Base-by-base conservation (phyloP, 805 yeast species). In the Danielia oregonensis region DNA sequence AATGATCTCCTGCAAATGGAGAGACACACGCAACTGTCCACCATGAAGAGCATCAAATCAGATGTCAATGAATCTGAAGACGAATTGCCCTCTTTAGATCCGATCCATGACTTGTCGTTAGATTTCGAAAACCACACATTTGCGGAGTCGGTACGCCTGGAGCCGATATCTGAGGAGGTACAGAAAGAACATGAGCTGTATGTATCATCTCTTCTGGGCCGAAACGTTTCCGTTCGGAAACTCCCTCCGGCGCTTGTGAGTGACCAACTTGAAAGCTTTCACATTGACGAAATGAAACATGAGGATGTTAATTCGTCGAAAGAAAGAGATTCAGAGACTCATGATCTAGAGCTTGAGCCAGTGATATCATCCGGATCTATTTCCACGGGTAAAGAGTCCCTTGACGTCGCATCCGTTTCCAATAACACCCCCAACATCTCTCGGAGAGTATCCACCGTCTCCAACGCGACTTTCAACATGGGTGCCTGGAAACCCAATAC, bases 401-500 rank as follows among this genome's bases (percentile, higher is more conserved):
- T 56, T 22, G 55, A 49, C 10, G 33, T 42, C 5, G 30, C 6
- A 7, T 19, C 22, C 9, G 22, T 19, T 19, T 7, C 6, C 27
- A 17, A 13, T 12, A 35, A 30, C 7, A 19, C 31, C 6, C 37
- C 31, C 24, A 55, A 44, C 15, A 17, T 55, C 4, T 27, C 46
- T 4, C 51, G 70, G 37, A 44, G 68, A 33, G 59, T 44, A 8
- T 65, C 71, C 1, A 56, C 68, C 7, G 52, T 55, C 52, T 39
- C 44, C 16, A 37, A 32, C 7, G 33, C 32, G n/a, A 66, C 65
- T 2, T 54, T 74, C 27, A 70, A 64, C 37, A 59, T 74, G 59
- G 79, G 79, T 2, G 59, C 59, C 17, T 78, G 85, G 84, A 70
- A 68, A 49, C 83, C 83, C 2, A 73, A 78, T 46, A 77, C 82